Evolutionary conservation across 768 basidiomycete genomes (phyloP), one percentile per base, ranked within the genome.

Genomic region (Trametes maxima): DNA sequence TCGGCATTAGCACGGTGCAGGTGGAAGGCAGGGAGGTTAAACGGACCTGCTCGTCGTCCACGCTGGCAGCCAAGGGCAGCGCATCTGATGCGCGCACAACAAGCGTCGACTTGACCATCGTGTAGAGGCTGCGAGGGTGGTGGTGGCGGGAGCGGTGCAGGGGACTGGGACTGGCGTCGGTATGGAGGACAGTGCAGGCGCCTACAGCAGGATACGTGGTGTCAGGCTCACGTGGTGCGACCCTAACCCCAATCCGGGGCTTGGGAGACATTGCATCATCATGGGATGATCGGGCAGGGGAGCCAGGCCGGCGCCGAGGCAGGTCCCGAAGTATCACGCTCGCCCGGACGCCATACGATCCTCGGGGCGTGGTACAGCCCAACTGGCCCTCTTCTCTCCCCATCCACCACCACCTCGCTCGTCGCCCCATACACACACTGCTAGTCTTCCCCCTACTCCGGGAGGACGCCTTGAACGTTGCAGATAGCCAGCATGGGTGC

Each of bases 21-120:
- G 22, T 0, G 12, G 24, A 59, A 25, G 14, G 43, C 40, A 10
- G 6, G 1, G 36, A 21, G 36, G 19, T 40, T 22, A 21, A 35
- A 70, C 80, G 61, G 39, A 95, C 96, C 82, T 93, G 88, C 74
- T 98, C 96, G 71, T 98, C 97, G 72, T 99, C 97, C 13, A 98
- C 97, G 66, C 91, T 95, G 1, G 95, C 95, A 14, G 95, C 94
- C 14, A 98, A 82, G 16, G 95, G 95, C 21, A 98, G 82, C 24
- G 90, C 91, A 74, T 95, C 93, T 11, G 85, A 85, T 24, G 91
- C 93, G 60, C 93, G 82, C 17, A 90, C 92, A 68, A 95, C 86
- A 62, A 90, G 87, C 25, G 93, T 95, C 62, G 93, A 91, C 62
- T 87, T 86, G 62, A 95, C 93, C 93, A 95, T 95, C 64, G 56